phyloP scores from a whole-genome alignment of 306 rosid genomes.

The Fragaria ananassa region DNA sequence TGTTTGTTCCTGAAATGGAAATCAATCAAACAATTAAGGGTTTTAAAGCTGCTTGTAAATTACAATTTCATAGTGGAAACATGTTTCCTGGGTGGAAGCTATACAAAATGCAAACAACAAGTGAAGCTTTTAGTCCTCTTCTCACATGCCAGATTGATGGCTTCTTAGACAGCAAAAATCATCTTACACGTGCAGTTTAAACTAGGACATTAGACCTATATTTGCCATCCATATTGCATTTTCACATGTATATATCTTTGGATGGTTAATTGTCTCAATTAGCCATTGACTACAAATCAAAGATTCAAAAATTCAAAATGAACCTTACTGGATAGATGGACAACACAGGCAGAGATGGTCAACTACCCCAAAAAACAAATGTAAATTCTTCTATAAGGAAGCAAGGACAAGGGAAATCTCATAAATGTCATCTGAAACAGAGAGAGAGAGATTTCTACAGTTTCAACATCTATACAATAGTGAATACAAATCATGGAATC shows the following conservation, averaged over 20 bases:
- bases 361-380: background rate
- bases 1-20: constrained; percentile 45
- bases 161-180: background rate
- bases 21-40: constrained; percentile 20
- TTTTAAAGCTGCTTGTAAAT: background rate
- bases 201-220: background rate
- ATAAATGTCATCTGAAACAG: constrained; percentile 1
- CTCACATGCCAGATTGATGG: background rate
- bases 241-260: background rate
- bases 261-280: no score
- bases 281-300: background rate
- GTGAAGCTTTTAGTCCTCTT: background rate
- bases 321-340: background rate
- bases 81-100: background rate
- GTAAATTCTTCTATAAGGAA: background rate
- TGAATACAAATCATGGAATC: background rate
- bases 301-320: background rate
- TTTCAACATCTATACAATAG: background rate
- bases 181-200: background rate
- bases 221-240: background rate
- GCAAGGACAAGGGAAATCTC: background rate
- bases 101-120: background rate
- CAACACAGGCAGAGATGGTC: background rate
- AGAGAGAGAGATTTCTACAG: background rate
- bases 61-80: background rate